phyloP scores from a whole-genome alignment of 805 yeast species.

The Tetrapisispora nanseiensis region DNA sequence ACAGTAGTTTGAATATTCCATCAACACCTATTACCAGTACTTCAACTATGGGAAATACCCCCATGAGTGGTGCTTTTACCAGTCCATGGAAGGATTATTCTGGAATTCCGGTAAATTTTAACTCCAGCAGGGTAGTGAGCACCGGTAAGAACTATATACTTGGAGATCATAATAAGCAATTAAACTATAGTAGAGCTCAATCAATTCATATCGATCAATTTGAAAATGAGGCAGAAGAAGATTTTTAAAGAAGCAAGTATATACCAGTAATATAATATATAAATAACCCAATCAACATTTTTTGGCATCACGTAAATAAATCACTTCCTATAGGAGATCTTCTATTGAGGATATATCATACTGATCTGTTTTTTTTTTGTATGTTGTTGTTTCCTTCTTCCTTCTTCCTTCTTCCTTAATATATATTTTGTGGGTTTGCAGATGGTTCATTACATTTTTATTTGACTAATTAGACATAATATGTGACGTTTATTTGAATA shows the following conservation, averaged over 20 bases:
- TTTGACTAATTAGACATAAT: too few relatives aligned
- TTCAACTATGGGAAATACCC: background rate
- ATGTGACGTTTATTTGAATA: too few relatives aligned
- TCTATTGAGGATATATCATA: too few relatives aligned
- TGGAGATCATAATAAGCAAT: slow-evolving; percentile 25
- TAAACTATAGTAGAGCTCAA: slow-evolving; percentile 28
- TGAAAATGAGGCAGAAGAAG: slow-evolving; percentile 6
- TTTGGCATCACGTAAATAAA: too few relatives aligned
- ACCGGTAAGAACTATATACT: slow-evolving; percentile 29
- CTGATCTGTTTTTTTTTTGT: too few relatives aligned
- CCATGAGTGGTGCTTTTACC: background rate
- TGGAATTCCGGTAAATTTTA: background rate
- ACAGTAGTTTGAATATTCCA: background rate
- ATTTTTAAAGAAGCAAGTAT: background rate
- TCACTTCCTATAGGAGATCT: too few relatives aligned
- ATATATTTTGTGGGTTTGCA: too few relatives aligned
- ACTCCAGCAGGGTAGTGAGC: slow-evolving; percentile 17
- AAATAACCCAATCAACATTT: too few relatives aligned
- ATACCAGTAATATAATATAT: background rate
- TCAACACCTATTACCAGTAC: background rate
- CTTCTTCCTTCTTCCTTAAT: too few relatives aligned
- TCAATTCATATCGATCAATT: slow-evolving; percentile 29
- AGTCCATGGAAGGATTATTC: slow-evolving; percentile 2
- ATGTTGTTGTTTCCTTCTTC: too few relatives aligned
- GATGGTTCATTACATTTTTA: too few relatives aligned